phyloP scores from a whole-genome alignment of 345 rosid species.

The Brassica juncea region DNA sequence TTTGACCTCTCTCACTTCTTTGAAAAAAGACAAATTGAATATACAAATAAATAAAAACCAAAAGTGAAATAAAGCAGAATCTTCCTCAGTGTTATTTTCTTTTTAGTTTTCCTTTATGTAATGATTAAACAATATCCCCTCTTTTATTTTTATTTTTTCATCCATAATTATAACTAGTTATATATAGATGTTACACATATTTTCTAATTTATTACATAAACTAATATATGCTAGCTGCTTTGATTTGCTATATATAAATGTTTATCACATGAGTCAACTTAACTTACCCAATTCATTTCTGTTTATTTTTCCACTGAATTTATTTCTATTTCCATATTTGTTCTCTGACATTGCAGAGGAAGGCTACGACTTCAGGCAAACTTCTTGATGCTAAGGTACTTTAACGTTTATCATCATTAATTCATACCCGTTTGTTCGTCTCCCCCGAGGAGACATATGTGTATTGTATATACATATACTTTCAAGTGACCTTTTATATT shows the following conservation, averaged over 20 bases:
- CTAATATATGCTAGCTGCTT: not conserved
- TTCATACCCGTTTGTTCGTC: not conserved
- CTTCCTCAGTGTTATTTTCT: constrained; percentile 17
- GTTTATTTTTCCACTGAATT: constrained; percentile 7
- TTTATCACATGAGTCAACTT: constrained; percentile 11
- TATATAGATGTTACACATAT: not conserved
- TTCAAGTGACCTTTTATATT: not conserved
- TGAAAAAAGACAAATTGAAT: constrained; percentile 25
- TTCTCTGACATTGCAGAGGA: constrained; percentile 63
- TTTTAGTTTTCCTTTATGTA: not conserved
- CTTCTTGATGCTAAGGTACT: constrained; percentile 91
- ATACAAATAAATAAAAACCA: constrained; percentile 8
- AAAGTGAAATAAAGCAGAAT: constrained; percentile 23
- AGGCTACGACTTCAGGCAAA: constrained; percentile 76
- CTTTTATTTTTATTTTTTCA: not conserved
- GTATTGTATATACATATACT: not conserved
- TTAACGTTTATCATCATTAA: constrained; percentile 9
- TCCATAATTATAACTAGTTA: not conserved
- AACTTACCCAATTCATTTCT: constrained; percentile 3
- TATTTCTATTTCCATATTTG: constrained; percentile 24
- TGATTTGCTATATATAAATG: not conserved
- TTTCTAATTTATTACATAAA: not conserved
- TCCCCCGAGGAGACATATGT: constrained; percentile 25
- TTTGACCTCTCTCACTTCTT: constrained; percentile 34
- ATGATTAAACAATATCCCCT: not conserved